Percentiles rank a stretch among this genome's conserved stretches.
These are phyloP conservation scores for Torulaspora quercuum DNA, from an alignment of 805 yeast genomes.

Conservation along the genomic window DNA sequence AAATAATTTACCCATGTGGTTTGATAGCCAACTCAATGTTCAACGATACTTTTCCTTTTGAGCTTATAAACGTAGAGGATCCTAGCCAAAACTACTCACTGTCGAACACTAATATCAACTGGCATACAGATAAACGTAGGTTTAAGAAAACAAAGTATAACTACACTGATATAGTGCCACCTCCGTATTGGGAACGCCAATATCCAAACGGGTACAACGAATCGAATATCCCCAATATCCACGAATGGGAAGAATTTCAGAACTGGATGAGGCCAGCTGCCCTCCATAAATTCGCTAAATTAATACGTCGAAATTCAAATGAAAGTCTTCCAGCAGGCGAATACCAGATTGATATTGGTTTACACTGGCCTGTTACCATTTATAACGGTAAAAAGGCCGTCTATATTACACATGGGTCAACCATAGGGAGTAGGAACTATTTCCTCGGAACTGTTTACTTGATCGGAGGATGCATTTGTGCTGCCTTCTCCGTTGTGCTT, in stretches of 20 bases:
- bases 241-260: conserved; percentile 78
- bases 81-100: conserved; percentile 39
- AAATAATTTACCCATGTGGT: conserved; percentile 88
- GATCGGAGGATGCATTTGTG: conserved; percentile 69
- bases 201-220: conserved; percentile 89
- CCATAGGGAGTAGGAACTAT: conserved; percentile 70
- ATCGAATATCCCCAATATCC: conserved; percentile 71
- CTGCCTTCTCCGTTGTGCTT: conserved; percentile 52
- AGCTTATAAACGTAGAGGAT: conserved; percentile 32
- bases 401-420: conserved; percentile 65
- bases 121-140: conserved; percentile 73
- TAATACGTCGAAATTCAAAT: conserved; percentile 60
- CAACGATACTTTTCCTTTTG: conserved; percentile 72
- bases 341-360: conserved; percentile 62
- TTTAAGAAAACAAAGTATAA: conserved; percentile 71
- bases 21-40: conserved; percentile 88
- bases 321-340: conserved; percentile 53
- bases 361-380: conserved; percentile 74
- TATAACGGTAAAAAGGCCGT: conserved; percentile 66
- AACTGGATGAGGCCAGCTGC: conserved; percentile 97
- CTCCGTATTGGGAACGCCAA: conserved; percentile 80
- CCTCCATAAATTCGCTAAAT: conserved; percentile 60
- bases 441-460: conserved; percentile 74
- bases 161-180: conserved; percentile 76
- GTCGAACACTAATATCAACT: conserved; percentile 65